These are phyloP conservation scores for Thoreauomyces humboldtii DNA, from an alignment of 192 early-diverging fungal genomes.

Conservation along the genomic window DNA sequence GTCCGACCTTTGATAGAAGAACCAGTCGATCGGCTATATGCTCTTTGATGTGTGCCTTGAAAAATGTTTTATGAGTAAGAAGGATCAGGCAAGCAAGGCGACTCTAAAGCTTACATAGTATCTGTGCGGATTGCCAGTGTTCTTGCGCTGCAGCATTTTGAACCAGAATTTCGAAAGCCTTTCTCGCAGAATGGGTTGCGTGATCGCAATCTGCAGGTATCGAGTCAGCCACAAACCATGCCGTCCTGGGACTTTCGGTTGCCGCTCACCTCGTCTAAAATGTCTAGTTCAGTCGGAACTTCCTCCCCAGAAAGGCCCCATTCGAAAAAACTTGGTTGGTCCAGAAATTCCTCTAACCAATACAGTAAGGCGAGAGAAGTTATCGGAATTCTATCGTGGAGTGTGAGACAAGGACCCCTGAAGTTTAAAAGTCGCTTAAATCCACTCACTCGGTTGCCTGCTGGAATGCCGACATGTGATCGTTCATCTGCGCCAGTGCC, in stretches of 20 bases:
- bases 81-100: too few species aligned
- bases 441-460: background rate
- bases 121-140: background rate
- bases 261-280: background rate
- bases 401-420: too few species aligned
- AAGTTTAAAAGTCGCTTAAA: background rate
- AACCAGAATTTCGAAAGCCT: background rate
- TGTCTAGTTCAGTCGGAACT: background rate
- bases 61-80: background rate
- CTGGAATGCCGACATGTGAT: conserved; percentile 1
- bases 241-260: background rate
- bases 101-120: background rate
- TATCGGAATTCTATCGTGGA: background rate
- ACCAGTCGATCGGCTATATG: background rate
- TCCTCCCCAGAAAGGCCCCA: background rate
- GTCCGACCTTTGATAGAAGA: background rate
- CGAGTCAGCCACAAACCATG: background rate
- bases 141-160: background rate
- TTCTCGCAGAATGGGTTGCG: background rate
- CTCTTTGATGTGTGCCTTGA: background rate
- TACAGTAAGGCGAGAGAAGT: background rate
- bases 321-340: background rate
- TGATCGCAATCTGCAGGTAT: too few species aligned
- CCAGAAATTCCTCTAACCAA: background rate
- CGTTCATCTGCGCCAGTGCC: background rate